phyloP scores from a whole-genome alignment of 192 early-diverging fungal species.

The Linnemannia schmuckeri region DNA sequence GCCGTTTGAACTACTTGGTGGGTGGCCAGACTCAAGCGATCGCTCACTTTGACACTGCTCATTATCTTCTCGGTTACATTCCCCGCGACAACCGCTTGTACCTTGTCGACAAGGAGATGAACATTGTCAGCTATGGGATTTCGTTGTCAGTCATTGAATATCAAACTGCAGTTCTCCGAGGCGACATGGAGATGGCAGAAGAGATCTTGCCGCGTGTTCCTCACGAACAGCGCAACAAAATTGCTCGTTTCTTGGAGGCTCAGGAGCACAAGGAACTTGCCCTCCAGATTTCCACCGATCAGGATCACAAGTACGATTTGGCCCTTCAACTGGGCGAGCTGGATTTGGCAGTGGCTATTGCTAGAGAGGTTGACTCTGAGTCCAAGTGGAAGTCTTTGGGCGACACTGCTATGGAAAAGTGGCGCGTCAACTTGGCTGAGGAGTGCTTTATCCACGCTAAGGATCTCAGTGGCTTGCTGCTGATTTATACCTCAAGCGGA shows the following conservation, averaged over 20 bases:
- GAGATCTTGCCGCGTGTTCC: constrained; percentile 88
- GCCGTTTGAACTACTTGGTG: constrained; percentile 96
- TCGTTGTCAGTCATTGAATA: constrained; percentile 97
- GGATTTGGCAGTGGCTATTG: constrained; percentile 89
- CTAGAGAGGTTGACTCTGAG: constrained; percentile 84
- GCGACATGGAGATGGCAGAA: constrained; percentile 88
- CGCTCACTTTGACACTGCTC: constrained; percentile 93
- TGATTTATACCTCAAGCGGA: constrained; percentile 92
- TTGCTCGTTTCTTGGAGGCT: constrained; percentile 96
- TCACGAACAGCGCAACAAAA: constrained; percentile 86
- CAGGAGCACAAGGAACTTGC: constrained; percentile 94
- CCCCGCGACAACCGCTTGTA: constrained; percentile 95
- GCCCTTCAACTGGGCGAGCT: constrained; percentile 89
- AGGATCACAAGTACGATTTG: constrained; percentile 96
- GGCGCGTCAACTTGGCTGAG: constrained; percentile 93
- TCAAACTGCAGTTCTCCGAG: constrained; percentile 96
- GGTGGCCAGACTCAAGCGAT: constrained; percentile 95
- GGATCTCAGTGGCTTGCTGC: constrained; percentile 90
- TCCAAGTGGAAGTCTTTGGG: constrained; percentile 95
- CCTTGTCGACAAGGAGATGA: constrained; percentile 94
- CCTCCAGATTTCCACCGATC: constrained; percentile 93
- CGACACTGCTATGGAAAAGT: constrained; percentile 89
- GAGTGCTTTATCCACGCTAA: constrained; percentile 90
- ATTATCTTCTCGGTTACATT: constrained; percentile 96
- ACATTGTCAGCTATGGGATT: constrained; percentile 89